Base-by-base conservation (phyloP, 495 filamentous ascomycete species). In the Aspergillus nidulans region DNA sequence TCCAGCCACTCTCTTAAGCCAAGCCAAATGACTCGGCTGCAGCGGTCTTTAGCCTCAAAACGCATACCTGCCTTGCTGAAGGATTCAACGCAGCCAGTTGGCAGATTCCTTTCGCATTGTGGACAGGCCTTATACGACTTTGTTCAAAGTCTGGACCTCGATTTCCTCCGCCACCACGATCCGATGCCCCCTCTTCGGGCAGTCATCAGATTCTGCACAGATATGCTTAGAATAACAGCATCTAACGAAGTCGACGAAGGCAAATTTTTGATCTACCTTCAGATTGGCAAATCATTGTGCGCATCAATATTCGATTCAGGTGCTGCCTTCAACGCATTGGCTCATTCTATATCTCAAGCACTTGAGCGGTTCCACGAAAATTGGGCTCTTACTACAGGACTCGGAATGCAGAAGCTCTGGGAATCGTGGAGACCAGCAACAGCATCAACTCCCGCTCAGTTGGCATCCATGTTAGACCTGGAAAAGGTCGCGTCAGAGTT, bases 391-490 rank as follows among this genome's bases (percentile, higher is more conserved):
- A 81, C 74, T 0, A 92, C 84, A 2, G 92, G 92, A 1, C 77
- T 90, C 16, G 85, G 83, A 56, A 96, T 97, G 90, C 89, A 96
- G 64, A 70, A 69, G 23, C 76, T 97, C 1, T 98, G 94, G 94
- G 78, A 78, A 34, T 58, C 69, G 0, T 82, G 92, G 59, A 79
- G 84, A 59, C 91, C 91, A 12, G 71, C 76, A 6, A 83, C 88
- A 4, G 76, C 84, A 21, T 63, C 71, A 19, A 80, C 79, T 21
- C 69, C 81, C 26, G 47, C 63, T 5, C 77, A 80, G 30, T 67
- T 88, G 41, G 53, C 69, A 12, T 72, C 78, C 6, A 67, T 86
- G 13, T 56, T 81, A 10, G 71, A 81, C 15, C 67, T 95, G 62
- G 86, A 92, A 64, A 65, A 67, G 3, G 79, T 94, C n/a, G 87